Evolutionary conservation across 306 rosid genomes (phyloP).

Genomic region (Rosa persica): DNA sequence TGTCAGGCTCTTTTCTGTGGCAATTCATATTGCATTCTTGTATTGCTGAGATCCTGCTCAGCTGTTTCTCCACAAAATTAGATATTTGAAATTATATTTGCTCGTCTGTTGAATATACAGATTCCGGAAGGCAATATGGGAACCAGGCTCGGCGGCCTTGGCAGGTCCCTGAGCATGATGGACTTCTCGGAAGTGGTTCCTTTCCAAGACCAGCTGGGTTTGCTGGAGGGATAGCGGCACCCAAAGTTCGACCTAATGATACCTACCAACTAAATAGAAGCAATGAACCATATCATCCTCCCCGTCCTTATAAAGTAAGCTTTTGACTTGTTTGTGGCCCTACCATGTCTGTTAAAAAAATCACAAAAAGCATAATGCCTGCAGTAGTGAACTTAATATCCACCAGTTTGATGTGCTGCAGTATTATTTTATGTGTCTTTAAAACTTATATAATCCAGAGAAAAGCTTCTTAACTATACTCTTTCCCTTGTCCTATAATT

Average conservation of each 20-base stretch:
- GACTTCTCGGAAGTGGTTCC: slow-evolving; percentile 98
- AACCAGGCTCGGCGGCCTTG: slow-evolving; percentile 66
- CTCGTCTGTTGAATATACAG: slow-evolving; percentile 43
- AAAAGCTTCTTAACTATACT: not conserved
- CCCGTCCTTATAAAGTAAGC: slow-evolving; percentile 87
- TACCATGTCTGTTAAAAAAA: not conserved
- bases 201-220: slow-evolving; percentile 85
- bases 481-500: slow-evolving; percentile 22
- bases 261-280: slow-evolving; percentile 54
- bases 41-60: slow-evolving; percentile 6
- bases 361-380: not conserved
- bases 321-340: slow-evolving; percentile 6
- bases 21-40: not conserved
- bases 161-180: slow-evolving; percentile 97
- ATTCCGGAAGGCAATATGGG: slow-evolving; percentile 65
- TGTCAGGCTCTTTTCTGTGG: not conserved
- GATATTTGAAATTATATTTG: slow-evolving; percentile 6
- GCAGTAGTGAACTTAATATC: not conserved
- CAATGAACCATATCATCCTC: slow-evolving; percentile 91
- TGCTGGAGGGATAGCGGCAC: slow-evolving; percentile 60
- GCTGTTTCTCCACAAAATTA: slow-evolving; percentile 23
- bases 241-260: slow-evolving; percentile 64
- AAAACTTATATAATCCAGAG: slow-evolving; percentile 20
- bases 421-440: slow-evolving; percentile 22
- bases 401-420: not conserved